A percentile compares a stretch with the other conserved stretches of the same genome.
Evolutionary conservation across 75 land plant species (phyloP).

Genomic region (Isoetes taiwanensis): DNA sequence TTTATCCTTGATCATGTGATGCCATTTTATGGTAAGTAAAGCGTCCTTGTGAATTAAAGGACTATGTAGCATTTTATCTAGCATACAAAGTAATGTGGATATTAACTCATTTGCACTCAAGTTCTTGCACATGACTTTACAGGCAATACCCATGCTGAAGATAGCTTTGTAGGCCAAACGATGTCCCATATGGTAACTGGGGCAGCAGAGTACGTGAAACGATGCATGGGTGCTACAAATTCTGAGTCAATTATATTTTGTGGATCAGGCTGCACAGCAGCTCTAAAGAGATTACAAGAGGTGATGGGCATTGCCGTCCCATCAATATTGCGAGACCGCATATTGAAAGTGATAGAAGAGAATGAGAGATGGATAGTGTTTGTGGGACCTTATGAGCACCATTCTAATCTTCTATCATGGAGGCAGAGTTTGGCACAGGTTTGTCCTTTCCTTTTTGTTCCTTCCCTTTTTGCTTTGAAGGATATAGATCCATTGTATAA

Average conservation of each 20-base stretch:
- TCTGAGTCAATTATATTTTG: constrained; percentile 45
- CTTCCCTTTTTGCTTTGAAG: not conserved
- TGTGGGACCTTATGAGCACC: constrained; percentile 70
- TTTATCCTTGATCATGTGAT: constrained; percentile 34
- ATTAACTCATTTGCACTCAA: no score
- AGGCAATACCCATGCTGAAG: constrained; percentile 70
- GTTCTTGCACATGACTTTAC: no score
- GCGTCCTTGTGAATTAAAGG: not conserved
- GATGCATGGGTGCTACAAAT: constrained; percentile 30
- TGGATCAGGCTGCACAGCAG: constrained; percentile 57
- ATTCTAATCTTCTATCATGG: constrained; percentile 71
- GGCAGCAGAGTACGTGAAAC: constrained; percentile 44
- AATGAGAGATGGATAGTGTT: constrained; percentile 72
- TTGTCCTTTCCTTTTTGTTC: not conserved
- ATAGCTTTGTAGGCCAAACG: constrained; percentile 48
- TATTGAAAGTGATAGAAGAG: constrained; percentile 11
- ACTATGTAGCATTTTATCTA: not conserved
- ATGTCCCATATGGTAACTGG: constrained; percentile 33
- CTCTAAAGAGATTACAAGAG: constrained; percentile 66
- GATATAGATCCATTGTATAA: not conserved
- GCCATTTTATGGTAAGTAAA: constrained; percentile 32
- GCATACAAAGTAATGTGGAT: no score
- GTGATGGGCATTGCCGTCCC: constrained; percentile 51
- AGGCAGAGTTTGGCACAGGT: constrained; percentile 50
- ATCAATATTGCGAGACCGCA: constrained; percentile 25